Evolutionary conservation across 139 green algal genomes (phyloP), one percentile per base, ranked within the genome.

Genomic region (Deuterostichococcus epilithicus): DNA sequence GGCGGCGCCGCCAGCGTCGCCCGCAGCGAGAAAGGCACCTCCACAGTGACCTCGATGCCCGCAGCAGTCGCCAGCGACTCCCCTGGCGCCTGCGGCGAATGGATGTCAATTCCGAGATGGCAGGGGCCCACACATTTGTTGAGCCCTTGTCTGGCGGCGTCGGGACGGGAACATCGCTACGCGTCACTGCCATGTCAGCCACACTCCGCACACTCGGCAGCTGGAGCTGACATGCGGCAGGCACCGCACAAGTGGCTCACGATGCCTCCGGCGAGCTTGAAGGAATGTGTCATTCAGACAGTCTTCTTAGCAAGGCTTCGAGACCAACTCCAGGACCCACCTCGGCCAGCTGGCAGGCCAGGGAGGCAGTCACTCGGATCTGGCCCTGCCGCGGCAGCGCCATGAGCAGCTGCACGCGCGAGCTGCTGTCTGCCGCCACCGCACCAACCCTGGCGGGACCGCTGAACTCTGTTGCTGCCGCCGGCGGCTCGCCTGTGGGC

Each of bases 371-470:
- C 1, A 79, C n/a, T 15, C 45, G 37, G 2, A 79, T 52, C 65
- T 79, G 74, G 1, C 74, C 74, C 3, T 39, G 30, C n/a, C 65
- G 67, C 38, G n/a, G 18, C 30, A 73, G 28, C 35, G 37, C 35
- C 42, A 79, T 52, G 65, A 79, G 44, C 65, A 79, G 39, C 63
- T 60, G 65, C 74, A 73, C 39, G 1, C 28, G 36, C 20, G 69
- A 36, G 26, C 6, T 5, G n/a, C 37, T 59, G 6, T 39, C 74
- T 32, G 23, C 60, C 13, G 5, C 58, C 23, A 72, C 18, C 42
- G 69, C 36, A 42, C 28, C 15, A 23, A 78, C 37, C 69, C 18
- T 63, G 18, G 52, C 52, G 3, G 52, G 10, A 28, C 52, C 52
- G 10, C 10, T 63, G 10, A 63, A 20, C 52, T 63, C 52, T 13